Evolutionary conservation across 305 asterid species (phyloP).

Genomic region (Solanum aculeatissimum): DNA sequence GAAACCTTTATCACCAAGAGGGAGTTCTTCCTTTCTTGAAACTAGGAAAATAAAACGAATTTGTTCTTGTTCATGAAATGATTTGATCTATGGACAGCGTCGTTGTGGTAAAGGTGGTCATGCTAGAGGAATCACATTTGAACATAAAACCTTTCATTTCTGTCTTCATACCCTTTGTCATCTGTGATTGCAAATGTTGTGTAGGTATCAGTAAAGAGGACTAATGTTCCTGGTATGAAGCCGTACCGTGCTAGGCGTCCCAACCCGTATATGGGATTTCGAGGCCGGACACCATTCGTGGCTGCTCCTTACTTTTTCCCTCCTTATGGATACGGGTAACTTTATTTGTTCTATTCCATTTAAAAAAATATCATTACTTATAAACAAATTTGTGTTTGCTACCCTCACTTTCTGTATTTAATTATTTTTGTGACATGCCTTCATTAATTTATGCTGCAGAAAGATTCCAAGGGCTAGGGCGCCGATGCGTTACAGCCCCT

Average conservation of each 20-base stretch:
- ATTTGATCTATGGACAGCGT: too few species aligned
- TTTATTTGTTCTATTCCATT: neutral
- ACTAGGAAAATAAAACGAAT: too few species aligned
- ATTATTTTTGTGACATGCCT: neutral
- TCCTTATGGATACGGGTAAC: conserved; percentile 64
- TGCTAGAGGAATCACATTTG: too few species aligned
- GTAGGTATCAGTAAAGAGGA: conserved; percentile 23
- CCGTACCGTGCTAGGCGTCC: conserved; percentile 25
- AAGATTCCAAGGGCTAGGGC: conserved; percentile 41
- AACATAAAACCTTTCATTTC: neutral
- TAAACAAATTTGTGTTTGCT: neutral
- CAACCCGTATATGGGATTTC: conserved; percentile 37
- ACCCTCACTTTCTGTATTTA: neutral
- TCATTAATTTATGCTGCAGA: conserved; percentile 15
- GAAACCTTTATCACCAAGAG: too few species aligned
- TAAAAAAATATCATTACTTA: neutral
- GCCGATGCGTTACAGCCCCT: conserved; percentile 46
- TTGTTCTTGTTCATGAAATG: too few species aligned
- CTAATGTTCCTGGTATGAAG: conserved; percentile 30
- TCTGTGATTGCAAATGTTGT: neutral
- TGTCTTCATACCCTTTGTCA: neutral
- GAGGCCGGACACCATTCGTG: conserved; percentile 40
- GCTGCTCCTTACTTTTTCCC: conserved; percentile 42
- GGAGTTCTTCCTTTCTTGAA: too few species aligned
- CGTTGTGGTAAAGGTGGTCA: too few species aligned